phyloP scores from a whole-genome alignment of 495 filamentous ascomycete genomes.

The Oleoguttula mirabilis region DNA sequence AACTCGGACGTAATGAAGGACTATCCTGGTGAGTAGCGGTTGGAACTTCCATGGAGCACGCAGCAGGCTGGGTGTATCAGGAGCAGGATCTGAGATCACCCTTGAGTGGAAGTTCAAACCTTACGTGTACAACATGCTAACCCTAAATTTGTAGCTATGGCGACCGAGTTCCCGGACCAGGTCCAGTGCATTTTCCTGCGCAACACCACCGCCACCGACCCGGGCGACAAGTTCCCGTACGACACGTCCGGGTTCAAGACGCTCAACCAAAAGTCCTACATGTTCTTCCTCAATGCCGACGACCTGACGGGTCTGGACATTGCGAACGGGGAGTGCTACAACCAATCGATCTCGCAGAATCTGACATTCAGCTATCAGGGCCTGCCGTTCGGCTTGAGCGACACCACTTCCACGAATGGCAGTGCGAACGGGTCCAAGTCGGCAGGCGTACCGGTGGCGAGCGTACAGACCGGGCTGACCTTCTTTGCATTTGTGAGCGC shows the following conservation, averaged over 20 bases:
- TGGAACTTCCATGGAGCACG: no score
- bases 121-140: no score
- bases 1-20: conserved; percentile 67
- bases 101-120: no score
- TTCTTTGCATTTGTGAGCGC: conserved; percentile 9
- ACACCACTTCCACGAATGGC: conserved; percentile 1
- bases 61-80: no score
- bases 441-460: not conserved
- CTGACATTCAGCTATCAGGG: conserved; percentile 57
- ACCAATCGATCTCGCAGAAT: conserved; percentile 49
- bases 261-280: conserved; percentile 51
- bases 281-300: conserved; percentile 66
- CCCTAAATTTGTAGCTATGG: no score
- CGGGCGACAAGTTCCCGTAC: conserved; percentile 53
- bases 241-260: conserved; percentile 58
- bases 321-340: conserved; percentile 55
- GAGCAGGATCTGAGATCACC: no score
- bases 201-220: conserved; percentile 60
- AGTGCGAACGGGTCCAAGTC: conserved; percentile 4
- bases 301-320: conserved; percentile 58
- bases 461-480: conserved; percentile 5
- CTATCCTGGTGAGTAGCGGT: no score
- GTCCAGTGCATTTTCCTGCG: conserved; percentile 70
- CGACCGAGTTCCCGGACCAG: conserved; percentile 49
- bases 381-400: conserved; percentile 5